Evolutionary conservation across 805 yeast species (phyloP).

Genomic region (Ogataea pilisensis): DNA sequence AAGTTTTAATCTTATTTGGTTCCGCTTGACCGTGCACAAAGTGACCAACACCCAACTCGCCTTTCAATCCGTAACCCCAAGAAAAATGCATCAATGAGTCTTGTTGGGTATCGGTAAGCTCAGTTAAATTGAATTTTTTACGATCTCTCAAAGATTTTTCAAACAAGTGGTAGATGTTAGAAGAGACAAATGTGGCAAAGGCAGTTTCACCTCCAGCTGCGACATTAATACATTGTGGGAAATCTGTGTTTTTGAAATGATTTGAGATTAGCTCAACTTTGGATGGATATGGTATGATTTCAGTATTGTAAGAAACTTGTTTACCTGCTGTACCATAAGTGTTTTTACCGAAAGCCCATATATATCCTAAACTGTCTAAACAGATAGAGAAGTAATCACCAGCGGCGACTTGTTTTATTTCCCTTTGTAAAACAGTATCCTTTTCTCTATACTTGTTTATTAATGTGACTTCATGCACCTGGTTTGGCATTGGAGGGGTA

Average conservation of each 20-base stretch:
- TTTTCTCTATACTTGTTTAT: constrained; percentile 43
- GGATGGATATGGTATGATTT: constrained; percentile 67
- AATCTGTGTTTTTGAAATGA: constrained; percentile 38
- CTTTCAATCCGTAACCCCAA: constrained; percentile 82
- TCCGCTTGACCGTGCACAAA: constrained; percentile 68
- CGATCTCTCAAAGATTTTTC: constrained; percentile 25
- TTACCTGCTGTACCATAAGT: constrained; percentile 80
- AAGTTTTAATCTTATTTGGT: constrained; percentile 55
- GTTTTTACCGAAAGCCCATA: constrained; percentile 88
- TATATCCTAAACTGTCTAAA: constrained; percentile 56
- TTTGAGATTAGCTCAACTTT: constrained; percentile 37
- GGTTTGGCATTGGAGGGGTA: constrained; percentile 44
- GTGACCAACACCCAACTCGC: constrained; percentile 79
- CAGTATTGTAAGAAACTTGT: constrained; percentile 61
- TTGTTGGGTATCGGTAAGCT: constrained; percentile 19
- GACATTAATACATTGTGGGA: constrained; percentile 47
- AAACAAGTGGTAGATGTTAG: constrained; percentile 34
- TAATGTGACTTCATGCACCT: constrained; percentile 51
- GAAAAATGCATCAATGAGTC: constrained; percentile 42
- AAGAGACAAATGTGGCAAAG: constrained; percentile 40
- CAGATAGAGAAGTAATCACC: constrained; percentile 75
- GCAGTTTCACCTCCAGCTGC: constrained; percentile 71
- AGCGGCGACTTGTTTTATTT: constrained; percentile 57
- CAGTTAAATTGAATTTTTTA: constrained; percentile 12
- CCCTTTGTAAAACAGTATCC: constrained; percentile 33